Evolutionary conservation across 2,329 filamentous ascomycete genomes (phyloP), one percentile per base, ranked within the genome.

Genomic region (Colletotrichum zoysiae): DNA sequence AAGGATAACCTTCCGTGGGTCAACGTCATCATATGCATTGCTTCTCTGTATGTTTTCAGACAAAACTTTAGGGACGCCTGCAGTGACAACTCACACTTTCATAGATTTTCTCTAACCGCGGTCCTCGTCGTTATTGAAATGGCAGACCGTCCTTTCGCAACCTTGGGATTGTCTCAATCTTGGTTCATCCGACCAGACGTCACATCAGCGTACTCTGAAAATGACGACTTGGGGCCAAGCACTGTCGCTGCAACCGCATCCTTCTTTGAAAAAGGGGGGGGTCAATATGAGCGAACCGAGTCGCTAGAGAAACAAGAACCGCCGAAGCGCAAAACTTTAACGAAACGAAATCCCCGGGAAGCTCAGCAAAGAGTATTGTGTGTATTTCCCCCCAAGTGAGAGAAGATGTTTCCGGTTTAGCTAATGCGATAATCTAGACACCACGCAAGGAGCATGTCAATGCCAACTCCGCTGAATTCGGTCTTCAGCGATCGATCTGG

Each of bases 81-180:
- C 2, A 38, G 5, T 1, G 3, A 26, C 8, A 23, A 11, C 69
- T 71, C 6, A 71, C 55, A 18, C 1, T 3, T 11, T 1, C 2
- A 1, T 12, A 71, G 69, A 1, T 50, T 69, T 11, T 71, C 65
- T 3, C 33, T 71, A 4, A 42, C 12, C 18, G 65, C 55, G 3
- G 66, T 71, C 14, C 69, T 71, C 3, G 59, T 60, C 3, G 65
- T 64, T 7, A 71, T 71, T 30, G 69, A 71, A 18, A 71, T 71
- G 65, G 65, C 65, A 12, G 65, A 71, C 30, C 53, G 69, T 26
- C 69, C 69, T 6, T 71, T 71, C 14, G 69, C 69, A n/a, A 71
- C 69, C 3, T 42, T 71, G 14, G 69, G 65, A 0, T 20, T 71
- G 20, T 71, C 69, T 11, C 69, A 69, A 35, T 0, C 59, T 11